Conservation (phyloP, 192 early-diverging fungal species). For the Physocladia obscura region DNA sequence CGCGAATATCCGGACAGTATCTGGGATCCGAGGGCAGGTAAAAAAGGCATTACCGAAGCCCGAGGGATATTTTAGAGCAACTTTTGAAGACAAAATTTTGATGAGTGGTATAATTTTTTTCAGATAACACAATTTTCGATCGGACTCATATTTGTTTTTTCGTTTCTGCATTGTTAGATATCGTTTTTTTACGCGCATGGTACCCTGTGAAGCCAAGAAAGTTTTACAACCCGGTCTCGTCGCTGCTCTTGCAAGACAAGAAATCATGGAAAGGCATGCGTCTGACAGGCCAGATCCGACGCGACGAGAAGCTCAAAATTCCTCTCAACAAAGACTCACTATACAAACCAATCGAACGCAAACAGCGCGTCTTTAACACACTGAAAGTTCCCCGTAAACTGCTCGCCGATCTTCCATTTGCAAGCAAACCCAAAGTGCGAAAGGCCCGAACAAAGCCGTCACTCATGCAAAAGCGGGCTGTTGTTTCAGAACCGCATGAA, state of each 20-base stretch:
- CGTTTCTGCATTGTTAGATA: too few relatives aligned
- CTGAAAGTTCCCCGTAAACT: neutral
- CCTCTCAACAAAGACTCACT: slow-evolving; percentile 80
- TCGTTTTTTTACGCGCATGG: slow-evolving; percentile 96
- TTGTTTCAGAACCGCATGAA: slow-evolving; percentile 89
- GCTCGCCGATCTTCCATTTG: slow-evolving; percentile 43
- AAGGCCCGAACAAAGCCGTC: slow-evolving; percentile 50
- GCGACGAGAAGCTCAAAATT: slow-evolving; percentile 60
- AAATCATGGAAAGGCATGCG: slow-evolving; percentile 86
- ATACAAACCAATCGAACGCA: slow-evolving; percentile 82
- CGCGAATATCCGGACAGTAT: slow-evolving; percentile 91
- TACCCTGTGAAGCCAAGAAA: slow-evolving; percentile 92
- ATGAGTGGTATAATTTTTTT: slow-evolving; percentile 68
- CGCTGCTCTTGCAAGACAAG: slow-evolving; percentile 76
- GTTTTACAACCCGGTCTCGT: slow-evolving; percentile 98
- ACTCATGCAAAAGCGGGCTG: slow-evolving; percentile 68
- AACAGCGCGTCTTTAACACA: slow-evolving; percentile 75
- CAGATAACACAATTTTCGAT: too few relatives aligned
- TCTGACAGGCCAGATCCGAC: slow-evolving; percentile 79
- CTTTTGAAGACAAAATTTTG: slow-evolving; percentile 96
- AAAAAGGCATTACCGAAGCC: slow-evolving; percentile 84
- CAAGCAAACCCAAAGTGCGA: slow-evolving; percentile 91
- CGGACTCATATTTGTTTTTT: too few relatives aligned
- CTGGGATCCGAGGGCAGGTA: slow-evolving; percentile 96
- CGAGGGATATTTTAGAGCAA: slow-evolving; percentile 90